Base-by-base conservation (phyloP, 805 yeast species). In the Sugiyamaella valdiviana region DNA sequence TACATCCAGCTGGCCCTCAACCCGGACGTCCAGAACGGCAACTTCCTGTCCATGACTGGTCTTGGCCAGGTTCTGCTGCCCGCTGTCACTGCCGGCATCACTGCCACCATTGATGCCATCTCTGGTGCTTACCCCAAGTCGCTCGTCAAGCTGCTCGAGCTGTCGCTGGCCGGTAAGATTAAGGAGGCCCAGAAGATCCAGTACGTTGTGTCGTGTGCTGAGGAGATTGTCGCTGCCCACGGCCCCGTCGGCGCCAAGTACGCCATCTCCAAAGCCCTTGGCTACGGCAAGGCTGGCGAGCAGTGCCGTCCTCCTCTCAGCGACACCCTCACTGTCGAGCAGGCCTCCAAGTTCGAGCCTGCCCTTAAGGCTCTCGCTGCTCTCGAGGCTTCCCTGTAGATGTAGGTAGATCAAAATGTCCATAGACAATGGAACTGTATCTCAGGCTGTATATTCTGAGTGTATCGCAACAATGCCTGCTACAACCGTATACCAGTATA, bases 91-190 rank as follows among this genome's bases (percentile, higher is more conserved):
- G 69, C 74, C 19, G 79, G 79, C n/a, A 69, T 69, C 45, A 63
- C 66, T 44, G 81, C 80, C 29, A 68, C 79, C 14, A 71, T 77
- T 49, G 80, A 76, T 57, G 82, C 79, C 5, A 63, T 76, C 26
- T 66, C 75, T 37, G 79, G 78, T 32, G 77, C 76, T 3, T 75
- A 68, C 64, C 82, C 82, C 50, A 73, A 74, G 62, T 62, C 72
- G 5, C 70, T 70, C 39, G 75, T 73, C 44, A 65, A 65, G 44
- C 58, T 77, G 36, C 73, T 63, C 54, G 62, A 68, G 39, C 55
- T 60, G 39, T 63, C 73, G 15, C 65, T 56, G 50, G 61, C 59
- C 10, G 78, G 78, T 24, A 67, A 74, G 45, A 49, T 58, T 36
- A 65, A 62, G 40, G 70, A 63, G 51, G 80, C 80, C 14, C 66